Evolutionary conservation across 805 yeast genomes (phyloP), one percentile per base, ranked within the genome.

Genomic region (Metschnikowia kunwiensis): DNA sequence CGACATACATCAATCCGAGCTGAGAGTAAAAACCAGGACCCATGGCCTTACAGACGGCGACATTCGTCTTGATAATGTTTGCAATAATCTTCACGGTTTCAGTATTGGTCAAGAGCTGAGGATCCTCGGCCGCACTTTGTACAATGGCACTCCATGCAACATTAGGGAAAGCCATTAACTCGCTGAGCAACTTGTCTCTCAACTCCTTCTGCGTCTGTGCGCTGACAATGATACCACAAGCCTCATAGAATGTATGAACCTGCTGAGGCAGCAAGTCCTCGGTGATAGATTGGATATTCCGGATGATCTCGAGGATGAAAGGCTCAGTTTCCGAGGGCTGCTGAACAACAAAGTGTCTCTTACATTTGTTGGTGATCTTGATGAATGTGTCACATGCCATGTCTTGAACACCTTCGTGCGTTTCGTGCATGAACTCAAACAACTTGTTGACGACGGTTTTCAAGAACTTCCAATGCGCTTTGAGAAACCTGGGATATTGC

Each of bases 341-440:
- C 49, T 77, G 82, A 32, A 84, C 82, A 26, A 91, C 95, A 63
- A 93, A 93, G 63, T 91, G 97, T 49, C 89, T 80, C 63, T 88
- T 89, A 74, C 98, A 93, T 65, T 93, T 93, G 50, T 78, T 82
- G 15, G 96, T 86, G 60, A 93, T 93, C 62, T 93, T 93, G 58
- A 91, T 91, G 58, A 93, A 93, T 1, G 99, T 93, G 63, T 93
- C 99, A 71, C 98, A 93, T 7, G 99, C 98, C 98, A 93, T 93
- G 63, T 93, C 98, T 68, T 93, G 98, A 44, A 93, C 98, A 69
- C 98, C 98, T 63, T 91, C 99, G 63, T 93, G 99, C n/a, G 97
- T 88, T 72, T 93, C 99, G 68, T 93, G 97, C 99, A 93, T 93
- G 57, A 93, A 93, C 62, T 93, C 98, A 62, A 93, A 93, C 53